These are phyloP conservation scores for Scheffersomyces lignicola DNA, from an alignment of 1,139 yeast genomes.

Conservation along the genomic window DNA sequence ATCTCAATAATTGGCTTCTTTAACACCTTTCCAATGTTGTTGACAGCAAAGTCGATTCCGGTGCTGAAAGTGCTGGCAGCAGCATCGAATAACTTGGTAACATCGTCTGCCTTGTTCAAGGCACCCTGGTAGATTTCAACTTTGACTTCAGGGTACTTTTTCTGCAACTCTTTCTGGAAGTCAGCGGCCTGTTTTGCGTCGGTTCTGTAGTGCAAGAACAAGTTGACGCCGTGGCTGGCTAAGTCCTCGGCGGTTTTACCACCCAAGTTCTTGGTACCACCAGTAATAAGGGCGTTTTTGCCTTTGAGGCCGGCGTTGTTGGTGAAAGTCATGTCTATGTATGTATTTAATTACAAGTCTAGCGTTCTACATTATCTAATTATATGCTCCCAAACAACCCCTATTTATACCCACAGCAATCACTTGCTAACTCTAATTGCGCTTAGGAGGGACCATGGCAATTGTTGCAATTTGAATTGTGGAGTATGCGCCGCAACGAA, in stretches of 20 bases:
- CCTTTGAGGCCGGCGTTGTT: slow-evolving; percentile 28
- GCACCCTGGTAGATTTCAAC: slow-evolving; percentile 48
- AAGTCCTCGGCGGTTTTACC: slow-evolving; percentile 56
- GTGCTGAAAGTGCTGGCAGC: slow-evolving; percentile 42
- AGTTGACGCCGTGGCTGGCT: slow-evolving; percentile 55
- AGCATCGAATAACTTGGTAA: slow-evolving; percentile 47
- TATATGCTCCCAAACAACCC: too few relatives aligned
- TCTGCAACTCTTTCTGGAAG: slow-evolving; percentile 37
- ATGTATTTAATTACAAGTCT: too few relatives aligned
- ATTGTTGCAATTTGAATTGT: not conserved
- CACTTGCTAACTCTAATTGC: too few relatives aligned
- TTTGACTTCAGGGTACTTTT: slow-evolving; percentile 34
- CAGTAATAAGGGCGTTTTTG: slow-evolving; percentile 58
- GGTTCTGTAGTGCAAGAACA: slow-evolving; percentile 59
- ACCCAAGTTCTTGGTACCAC: slow-evolving; percentile 69
- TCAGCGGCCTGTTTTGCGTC: slow-evolving; percentile 39
- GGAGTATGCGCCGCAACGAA: too few relatives aligned
- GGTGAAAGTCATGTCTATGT: slow-evolving; percentile 4
- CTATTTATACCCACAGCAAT: too few relatives aligned
- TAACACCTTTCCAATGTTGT: slow-evolving; percentile 66
- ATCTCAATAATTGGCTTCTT: slow-evolving; percentile 57
- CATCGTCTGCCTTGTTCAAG: slow-evolving; percentile 43
- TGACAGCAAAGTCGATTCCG: slow-evolving; percentile 61
- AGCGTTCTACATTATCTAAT: too few relatives aligned
- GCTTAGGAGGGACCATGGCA: too few relatives aligned